Conservation (phyloP, 2,329 filamentous ascomycete genomes). For the Venturia asperata region DNA sequence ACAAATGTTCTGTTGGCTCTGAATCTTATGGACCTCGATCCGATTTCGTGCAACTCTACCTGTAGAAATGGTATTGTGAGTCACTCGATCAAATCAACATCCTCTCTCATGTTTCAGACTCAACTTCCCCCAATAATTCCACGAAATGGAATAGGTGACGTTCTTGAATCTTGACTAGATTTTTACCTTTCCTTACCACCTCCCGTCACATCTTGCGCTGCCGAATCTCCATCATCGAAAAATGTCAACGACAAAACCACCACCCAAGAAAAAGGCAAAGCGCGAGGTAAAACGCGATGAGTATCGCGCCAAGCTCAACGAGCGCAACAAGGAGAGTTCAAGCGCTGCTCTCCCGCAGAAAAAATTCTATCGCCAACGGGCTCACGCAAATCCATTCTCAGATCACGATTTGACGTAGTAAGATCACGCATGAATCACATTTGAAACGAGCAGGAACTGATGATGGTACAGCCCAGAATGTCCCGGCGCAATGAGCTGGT, state of each 20-base stretch:
- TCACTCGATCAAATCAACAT: background rate
- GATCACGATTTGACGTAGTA: conserved; percentile 89
- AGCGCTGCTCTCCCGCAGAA: conserved; percentile 71
- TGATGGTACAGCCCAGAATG: conserved; percentile 10
- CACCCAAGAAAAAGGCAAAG: conserved; percentile 29
- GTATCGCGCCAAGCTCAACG: conserved; percentile 33
- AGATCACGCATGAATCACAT: background rate
- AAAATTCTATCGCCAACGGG: conserved; percentile 91
- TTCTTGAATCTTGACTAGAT: background rate
- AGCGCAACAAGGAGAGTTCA: conserved; percentile 30
- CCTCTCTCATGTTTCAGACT: background rate
- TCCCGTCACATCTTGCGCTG: background rate
- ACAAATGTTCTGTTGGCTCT: no score
- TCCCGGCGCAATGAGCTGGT: conserved; percentile 73
- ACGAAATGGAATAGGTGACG: background rate
- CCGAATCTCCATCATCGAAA: background rate
- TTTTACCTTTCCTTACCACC: background rate
- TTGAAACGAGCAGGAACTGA: background rate
- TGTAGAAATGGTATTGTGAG: background rate
- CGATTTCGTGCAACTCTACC: background rate
- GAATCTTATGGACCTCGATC: no score
- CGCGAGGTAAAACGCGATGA: conserved; percentile 40
- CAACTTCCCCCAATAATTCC: background rate
- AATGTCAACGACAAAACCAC: background rate
- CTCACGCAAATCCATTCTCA: conserved; percentile 96